A percentile compares a stretch with the other conserved stretches of the same genome.
phyloP scores from a whole-genome alignment of 2,329 filamentous ascomycete genomes.

The Didymella pinodella region DNA sequence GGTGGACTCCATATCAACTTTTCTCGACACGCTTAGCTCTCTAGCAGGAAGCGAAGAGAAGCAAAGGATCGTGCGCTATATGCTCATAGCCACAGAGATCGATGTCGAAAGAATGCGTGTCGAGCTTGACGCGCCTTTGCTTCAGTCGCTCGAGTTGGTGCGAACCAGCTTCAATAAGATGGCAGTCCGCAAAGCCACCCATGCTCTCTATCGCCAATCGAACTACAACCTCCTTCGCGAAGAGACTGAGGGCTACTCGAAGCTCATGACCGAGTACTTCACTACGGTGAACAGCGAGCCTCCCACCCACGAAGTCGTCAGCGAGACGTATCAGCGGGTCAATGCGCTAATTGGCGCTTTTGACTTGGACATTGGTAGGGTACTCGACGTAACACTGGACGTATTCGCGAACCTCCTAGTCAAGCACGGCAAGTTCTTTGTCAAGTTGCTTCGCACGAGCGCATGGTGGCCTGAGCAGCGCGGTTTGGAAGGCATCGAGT shows the following conservation, averaged over 20 bases:
- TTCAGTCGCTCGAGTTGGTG: conserved; percentile 80
- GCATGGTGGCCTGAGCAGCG: conserved; percentile 92
- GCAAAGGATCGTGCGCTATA: conserved; percentile 66
- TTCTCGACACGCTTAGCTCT: conserved; percentile 84
- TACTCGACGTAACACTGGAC: conserved; percentile 92
- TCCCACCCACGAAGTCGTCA: conserved; percentile 77
- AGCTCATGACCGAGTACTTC: conserved; percentile 94
- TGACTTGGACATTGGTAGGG: conserved; percentile 93
- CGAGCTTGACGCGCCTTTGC: conserved; percentile 78
- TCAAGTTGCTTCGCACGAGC: conserved; percentile 88
- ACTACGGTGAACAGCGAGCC: conserved; percentile 80
- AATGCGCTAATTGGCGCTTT: conserved; percentile 97
- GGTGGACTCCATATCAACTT: conserved; percentile 64
- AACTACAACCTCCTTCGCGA: conserved; percentile 96
- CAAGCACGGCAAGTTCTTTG: conserved; percentile 91
- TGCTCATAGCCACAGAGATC: conserved; percentile 77
- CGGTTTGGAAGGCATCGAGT: conserved; percentile 59
- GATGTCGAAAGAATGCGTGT: conserved; percentile 76
- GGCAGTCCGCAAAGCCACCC: conserved; percentile 88
- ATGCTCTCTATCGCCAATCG: conserved; percentile 90
- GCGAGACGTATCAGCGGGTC: conserved; percentile 87
- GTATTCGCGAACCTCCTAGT: conserved; percentile 94
- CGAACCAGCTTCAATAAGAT: conserved; percentile 84
- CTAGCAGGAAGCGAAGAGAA: conserved; percentile 74
- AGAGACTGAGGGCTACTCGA: conserved; percentile 96